Evolutionary conservation across 495 filamentous ascomycete genomes (phyloP).

Genomic region (Neurospora sp.): DNA sequence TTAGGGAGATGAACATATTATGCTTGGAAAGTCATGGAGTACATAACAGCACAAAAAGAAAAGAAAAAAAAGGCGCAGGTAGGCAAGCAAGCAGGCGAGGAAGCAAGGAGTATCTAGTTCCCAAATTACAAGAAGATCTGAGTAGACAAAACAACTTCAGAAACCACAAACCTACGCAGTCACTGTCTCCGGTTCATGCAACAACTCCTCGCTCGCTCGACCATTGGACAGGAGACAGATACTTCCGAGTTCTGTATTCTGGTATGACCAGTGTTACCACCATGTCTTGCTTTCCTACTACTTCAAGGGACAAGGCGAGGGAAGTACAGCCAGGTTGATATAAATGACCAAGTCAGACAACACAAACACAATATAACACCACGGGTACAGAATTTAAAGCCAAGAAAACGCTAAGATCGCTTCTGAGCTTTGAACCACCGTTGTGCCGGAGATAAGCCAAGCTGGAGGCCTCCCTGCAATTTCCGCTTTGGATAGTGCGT

Average conservation of each 20-base stretch:
- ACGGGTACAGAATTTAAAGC: not conserved
- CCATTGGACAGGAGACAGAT: not conserved
- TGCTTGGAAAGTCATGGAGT: not conserved
- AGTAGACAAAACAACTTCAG: not conserved
- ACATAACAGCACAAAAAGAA: not conserved
- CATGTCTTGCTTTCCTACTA: not conserved
- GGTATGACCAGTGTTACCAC: not conserved
- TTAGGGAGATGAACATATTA: not conserved
- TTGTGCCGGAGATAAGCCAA: not conserved
- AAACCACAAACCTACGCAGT: not conserved
- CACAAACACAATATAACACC: not conserved
- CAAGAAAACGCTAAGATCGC: not conserved
- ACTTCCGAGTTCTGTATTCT: not conserved
- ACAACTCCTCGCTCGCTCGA: not conserved
- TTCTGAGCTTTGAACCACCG: not conserved
- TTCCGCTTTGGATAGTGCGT: not conserved
- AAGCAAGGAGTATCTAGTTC: not conserved
- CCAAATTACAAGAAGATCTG: not conserved
- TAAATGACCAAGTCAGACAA: not conserved
- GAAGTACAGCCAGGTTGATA: not conserved
- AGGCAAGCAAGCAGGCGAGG: not conserved
- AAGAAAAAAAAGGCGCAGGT: not conserved
- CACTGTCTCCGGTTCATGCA: not conserved
- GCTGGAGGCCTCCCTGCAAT: not conserved
- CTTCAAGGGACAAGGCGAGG: not conserved